Conservation (phyloP, 2,329 filamentous ascomycete species). For the Proliferodiscus dingleyae region DNA sequence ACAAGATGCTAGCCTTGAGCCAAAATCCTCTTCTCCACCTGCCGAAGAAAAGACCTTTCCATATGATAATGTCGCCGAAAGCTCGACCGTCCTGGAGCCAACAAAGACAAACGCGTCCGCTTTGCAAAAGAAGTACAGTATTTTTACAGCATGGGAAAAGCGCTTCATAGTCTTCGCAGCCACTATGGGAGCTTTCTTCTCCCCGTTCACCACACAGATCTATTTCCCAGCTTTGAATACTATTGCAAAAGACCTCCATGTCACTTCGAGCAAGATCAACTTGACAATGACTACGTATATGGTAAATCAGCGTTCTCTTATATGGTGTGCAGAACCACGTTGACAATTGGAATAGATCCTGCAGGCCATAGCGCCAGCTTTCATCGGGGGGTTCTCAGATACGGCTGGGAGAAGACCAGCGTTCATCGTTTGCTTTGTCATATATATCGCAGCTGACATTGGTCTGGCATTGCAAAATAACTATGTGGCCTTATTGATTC, state of each 20-base stretch:
- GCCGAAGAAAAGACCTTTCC: neutral
- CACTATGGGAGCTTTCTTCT: constrained; percentile 48
- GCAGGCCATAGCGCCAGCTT: constrained; percentile 53
- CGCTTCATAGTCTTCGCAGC: constrained; percentile 43
- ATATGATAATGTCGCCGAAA: neutral
- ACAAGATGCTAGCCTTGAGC: neutral
- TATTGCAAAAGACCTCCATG: constrained; percentile 43
- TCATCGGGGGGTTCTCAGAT: constrained; percentile 53
- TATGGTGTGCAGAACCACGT: constrained; percentile 25
- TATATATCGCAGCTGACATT: constrained; percentile 51
- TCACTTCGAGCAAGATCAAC: constrained; percentile 36
- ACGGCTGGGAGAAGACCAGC: constrained; percentile 48
- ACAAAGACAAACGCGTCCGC: neutral
- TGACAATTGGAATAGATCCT: constrained; percentile 38
- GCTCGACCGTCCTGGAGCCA: neutral
- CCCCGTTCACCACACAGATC: constrained; percentile 45
- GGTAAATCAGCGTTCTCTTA: constrained; percentile 35
- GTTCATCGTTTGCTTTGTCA: constrained; percentile 47
- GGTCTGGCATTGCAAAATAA: constrained; percentile 46
- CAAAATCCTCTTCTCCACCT: neutral
- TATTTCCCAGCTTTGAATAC: constrained; percentile 50
- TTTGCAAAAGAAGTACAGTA: constrained; percentile 8
- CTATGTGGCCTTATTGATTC: constrained; percentile 46
- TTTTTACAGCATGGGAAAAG: constrained; percentile 13
- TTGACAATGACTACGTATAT: constrained; percentile 37